Evolutionary conservation across 805 yeast genomes (phyloP).

Genomic region (Alloascoidea africana): DNA sequence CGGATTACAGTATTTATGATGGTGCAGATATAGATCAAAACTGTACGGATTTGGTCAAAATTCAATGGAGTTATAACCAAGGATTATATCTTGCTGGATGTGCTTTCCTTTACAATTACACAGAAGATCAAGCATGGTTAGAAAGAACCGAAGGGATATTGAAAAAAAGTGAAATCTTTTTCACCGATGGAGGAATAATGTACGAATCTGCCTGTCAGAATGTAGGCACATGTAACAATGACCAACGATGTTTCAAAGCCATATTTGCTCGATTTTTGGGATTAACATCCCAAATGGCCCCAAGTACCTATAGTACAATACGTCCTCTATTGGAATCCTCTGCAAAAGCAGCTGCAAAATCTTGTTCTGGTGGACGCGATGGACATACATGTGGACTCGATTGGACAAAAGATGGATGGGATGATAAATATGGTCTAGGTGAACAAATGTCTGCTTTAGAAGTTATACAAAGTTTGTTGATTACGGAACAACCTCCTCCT

Average conservation of each 20-base stretch:
- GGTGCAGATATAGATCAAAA: conserved; percentile 29
- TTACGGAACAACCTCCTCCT: conserved; percentile 32
- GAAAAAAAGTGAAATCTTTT: conserved; percentile 30
- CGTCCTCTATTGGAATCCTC: conserved; percentile 26
- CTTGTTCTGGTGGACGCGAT: conserved; percentile 65
- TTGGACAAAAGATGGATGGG: conserved; percentile 49
- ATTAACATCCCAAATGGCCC: conserved; percentile 37
- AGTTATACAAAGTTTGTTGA: conserved; percentile 32
- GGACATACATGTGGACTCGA: conserved; percentile 62
- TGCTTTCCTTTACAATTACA: conserved; percentile 52
- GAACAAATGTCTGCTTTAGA: conserved; percentile 70
- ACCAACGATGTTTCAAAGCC: conserved; percentile 66
- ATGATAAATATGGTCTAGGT: conserved; percentile 56
- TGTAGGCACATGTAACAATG: conserved; percentile 42
- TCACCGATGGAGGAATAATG: conserved; percentile 33
- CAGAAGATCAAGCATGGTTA: conserved; percentile 42
- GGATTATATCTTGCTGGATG: conserved; percentile 52
- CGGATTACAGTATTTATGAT: conserved; percentile 31
- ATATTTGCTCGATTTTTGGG: conserved; percentile 51
- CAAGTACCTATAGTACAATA: conserved; percentile 28
- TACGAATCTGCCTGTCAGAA: conserved; percentile 48
- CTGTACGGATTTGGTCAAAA: conserved; percentile 36
- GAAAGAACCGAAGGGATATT: conserved; percentile 35
- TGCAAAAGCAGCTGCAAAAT: conserved; percentile 52
- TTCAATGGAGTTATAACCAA: conserved; percentile 60